Conservation (phyloP, 164 flowering plant species). For the Tetracentron sinense region DNA sequence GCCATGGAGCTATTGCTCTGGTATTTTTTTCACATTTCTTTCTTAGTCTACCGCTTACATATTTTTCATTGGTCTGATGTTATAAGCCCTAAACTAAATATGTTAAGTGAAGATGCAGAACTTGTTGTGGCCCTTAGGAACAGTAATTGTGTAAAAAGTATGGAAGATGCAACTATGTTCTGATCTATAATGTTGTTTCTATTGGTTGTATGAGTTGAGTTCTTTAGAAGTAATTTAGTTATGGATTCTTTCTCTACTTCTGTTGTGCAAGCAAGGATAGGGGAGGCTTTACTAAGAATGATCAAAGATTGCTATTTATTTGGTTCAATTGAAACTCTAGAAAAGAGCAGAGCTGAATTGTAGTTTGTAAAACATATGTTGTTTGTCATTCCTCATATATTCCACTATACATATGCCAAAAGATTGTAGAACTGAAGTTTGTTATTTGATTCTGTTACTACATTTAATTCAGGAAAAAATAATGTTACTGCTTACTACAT, state of each 20-base stretch:
- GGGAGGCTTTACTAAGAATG: neutral
- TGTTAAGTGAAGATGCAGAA: no score
- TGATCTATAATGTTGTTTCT: neutral
- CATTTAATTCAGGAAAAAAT: no score
- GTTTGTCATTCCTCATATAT: no score
- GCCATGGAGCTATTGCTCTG: constrained; percentile 56
- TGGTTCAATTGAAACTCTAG: neutral
- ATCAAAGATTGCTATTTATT: neutral
- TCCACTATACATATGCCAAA: no score
- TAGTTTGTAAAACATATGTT: neutral
- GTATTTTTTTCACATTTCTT: constrained; percentile 22
- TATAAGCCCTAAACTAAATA: no score
- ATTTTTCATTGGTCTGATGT: no score
- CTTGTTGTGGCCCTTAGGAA: neutral
- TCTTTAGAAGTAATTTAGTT: neutral
- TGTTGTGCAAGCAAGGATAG: neutral
- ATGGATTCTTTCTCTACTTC: neutral
- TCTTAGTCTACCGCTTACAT: no score
- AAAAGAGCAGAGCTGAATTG: no score
- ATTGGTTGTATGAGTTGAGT: neutral
- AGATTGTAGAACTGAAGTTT: no score
- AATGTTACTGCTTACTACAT: no score
- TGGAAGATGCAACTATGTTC: neutral
- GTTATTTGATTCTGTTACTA: no score
- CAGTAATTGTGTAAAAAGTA: neutral